Conservation (phyloP, 495 filamentous ascomycete genomes). For the Cenococcum geophilum region DNA sequence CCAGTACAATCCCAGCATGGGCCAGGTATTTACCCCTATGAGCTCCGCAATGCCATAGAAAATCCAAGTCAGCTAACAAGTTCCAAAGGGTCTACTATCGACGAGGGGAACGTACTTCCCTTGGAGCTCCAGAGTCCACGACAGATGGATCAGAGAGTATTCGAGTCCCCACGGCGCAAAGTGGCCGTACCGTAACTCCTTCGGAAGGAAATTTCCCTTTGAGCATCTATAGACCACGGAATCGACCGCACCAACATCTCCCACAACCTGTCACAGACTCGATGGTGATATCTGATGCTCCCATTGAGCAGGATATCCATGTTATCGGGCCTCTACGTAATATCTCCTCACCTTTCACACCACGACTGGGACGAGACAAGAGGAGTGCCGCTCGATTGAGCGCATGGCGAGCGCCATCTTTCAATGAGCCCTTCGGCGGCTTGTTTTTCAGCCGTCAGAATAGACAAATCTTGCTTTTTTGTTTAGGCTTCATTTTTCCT, state of each 20-base stretch:
- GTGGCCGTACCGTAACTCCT: constrained; percentile 29
- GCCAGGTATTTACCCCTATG: constrained; percentile 42
- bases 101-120: constrained; percentile 33
- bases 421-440: constrained; percentile 57
- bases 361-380: constrained; percentile 63
- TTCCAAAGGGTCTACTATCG: constrained; percentile 30
- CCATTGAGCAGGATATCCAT: constrained; percentile 23
- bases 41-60: too few species aligned
- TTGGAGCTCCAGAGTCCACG: constrained; percentile 25
- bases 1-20: constrained; percentile 57
- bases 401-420: constrained; percentile 57
- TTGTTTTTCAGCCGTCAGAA: constrained; percentile 62
- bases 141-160: constrained; percentile 22
- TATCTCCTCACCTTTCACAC: constrained; percentile 53
- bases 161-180: constrained; percentile 27
- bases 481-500: constrained; percentile 79
- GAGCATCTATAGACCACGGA: constrained; percentile 39
- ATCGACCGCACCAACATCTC: constrained; percentile 26
- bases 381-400: constrained; percentile 42
- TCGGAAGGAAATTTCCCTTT: constrained; percentile 36
- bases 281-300: constrained; percentile 16
- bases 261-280: constrained; percentile 17
- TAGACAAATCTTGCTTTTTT: constrained; percentile 80
- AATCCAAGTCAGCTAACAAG: constrained; percentile 37
- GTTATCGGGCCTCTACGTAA: constrained; percentile 18